Percentiles rank a stretch among this genome's conserved stretches.
Conservation (phyloP, 345 rosid genomes). For the Eucalyptus regnans region DNA sequence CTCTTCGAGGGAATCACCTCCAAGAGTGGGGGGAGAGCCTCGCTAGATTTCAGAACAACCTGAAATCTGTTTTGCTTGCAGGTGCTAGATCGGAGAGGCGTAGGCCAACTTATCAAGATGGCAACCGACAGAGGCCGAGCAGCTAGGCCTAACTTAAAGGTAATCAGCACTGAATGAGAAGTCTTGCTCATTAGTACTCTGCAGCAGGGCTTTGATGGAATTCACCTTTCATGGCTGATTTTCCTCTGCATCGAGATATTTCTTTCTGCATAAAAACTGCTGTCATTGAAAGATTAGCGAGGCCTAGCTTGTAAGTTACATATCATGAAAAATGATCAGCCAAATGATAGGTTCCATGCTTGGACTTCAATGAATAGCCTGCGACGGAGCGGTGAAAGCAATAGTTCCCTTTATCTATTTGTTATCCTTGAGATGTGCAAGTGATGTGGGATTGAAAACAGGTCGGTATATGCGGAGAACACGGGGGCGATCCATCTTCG, state of each 20-base stretch:
- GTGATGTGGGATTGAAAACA: slow-evolving; percentile 3
- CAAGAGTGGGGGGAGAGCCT: neutral
- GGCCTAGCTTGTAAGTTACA: neutral
- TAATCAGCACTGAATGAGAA: neutral
- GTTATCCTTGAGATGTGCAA: neutral
- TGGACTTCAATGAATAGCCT: neutral
- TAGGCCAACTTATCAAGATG: slow-evolving; percentile 80
- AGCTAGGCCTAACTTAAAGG: slow-evolving; percentile 89
- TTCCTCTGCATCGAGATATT: neutral
- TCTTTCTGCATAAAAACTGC: neutral
- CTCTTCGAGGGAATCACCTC: neutral
- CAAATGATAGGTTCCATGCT: neutral
- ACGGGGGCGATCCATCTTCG: slow-evolving; percentile 95
- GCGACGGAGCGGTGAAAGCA: accelerated
- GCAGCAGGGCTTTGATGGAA: neutral
- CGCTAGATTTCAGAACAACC: neutral
- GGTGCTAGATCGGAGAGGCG: slow-evolving; percentile 97
- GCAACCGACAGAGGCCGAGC: slow-evolving; percentile 83
- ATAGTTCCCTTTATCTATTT: neutral
- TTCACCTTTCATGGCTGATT: neutral
- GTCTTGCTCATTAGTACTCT: neutral
- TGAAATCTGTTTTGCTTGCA: slow-evolving; percentile 5
- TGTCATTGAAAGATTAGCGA: neutral
- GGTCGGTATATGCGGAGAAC: slow-evolving; percentile 98
- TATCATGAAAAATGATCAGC: neutral